Base-by-base conservation (phyloP, 2,329 filamentous ascomycete species). In the Phyllosticta citrichinensis region DNA sequence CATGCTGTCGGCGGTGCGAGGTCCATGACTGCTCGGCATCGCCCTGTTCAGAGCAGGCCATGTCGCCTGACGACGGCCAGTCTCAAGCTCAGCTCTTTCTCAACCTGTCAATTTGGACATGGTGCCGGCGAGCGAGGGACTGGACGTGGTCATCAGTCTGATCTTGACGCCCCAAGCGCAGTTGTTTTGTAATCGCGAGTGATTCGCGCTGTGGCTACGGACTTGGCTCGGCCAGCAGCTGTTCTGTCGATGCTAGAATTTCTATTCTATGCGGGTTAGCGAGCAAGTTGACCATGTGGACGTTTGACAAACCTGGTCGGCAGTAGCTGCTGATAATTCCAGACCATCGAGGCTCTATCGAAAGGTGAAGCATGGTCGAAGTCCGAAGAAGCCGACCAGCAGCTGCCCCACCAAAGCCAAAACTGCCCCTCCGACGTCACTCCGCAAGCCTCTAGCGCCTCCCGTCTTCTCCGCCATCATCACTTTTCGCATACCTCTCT, bases 361-460 rank as follows among this genome's bases (percentile, higher is more conserved):
- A 47, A 47, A 47, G 12, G 40, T n/a, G 40, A 47, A 47, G 40
- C 3, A n/a, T n/a, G 40, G 14, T 14, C 35, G 30, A 10, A 14
- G 40, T 51, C 52, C 52, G 58, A 55, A 20, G 22, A 20, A 30
- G 55, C 51, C 51, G n/a, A 52, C 22, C 22, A 22, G n/a, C 14
- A 25, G 19, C 47, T 27, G 52, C 53, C 52, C 58, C 58, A 60
- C 57, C 57, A 55, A 12, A 30, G 52, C 58, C 40, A 3, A 27
- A 47, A 17, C 40, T 47, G 40, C 40, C 58, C 58, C 58, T 56
- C 58, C 58, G 58, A 60, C 58, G 53, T 60, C 58, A 60, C 58
- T 47, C 47, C 56, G 2, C 47, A 30, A 24, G 20, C n/a, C 40
- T 22, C 22, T 47, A 47, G 17, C 40, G 40, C 8, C 51, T 11